Conservation (phyloP, 2,329 filamentous ascomycete species). For the Tolypocladium tundrense region DNA sequence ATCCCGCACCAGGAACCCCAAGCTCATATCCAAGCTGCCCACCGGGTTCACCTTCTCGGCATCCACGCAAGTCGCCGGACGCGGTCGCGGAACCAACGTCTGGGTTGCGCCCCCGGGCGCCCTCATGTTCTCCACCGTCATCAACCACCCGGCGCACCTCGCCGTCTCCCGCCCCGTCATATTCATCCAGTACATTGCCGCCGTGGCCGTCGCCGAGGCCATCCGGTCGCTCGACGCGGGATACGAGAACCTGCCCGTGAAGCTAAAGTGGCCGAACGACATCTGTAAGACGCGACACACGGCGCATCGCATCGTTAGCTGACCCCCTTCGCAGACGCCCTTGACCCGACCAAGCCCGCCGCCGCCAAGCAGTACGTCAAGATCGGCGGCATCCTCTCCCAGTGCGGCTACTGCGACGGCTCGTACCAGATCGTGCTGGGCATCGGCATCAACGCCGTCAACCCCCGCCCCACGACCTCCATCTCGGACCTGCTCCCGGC, state of each 20-base stretch:
- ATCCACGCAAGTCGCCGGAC: constrained; percentile 76
- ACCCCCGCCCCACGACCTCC: constrained; percentile 77
- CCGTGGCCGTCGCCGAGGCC: constrained; percentile 76
- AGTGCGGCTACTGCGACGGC: constrained; percentile 67
- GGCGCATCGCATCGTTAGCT: neutral
- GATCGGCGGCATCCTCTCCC: constrained; percentile 86
- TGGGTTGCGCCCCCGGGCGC: constrained; percentile 87
- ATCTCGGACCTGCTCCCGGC: constrained; percentile 61
- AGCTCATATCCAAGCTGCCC: constrained; percentile 64
- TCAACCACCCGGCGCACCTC: constrained; percentile 71
- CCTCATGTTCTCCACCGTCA: constrained; percentile 78
- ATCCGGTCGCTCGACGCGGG: constrained; percentile 69
- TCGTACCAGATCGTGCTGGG: constrained; percentile 81
- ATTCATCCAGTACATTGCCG: constrained; percentile 88
- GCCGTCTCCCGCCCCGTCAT: constrained; percentile 68
- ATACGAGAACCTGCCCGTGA: constrained; percentile 67
- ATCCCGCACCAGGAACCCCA: constrained; percentile 51
- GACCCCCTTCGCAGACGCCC: constrained; percentile 38
- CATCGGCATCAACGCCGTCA: constrained; percentile 77
- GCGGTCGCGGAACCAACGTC: constrained; percentile 83
- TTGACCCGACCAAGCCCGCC: constrained; percentile 47
- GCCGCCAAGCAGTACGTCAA: constrained; percentile 59
- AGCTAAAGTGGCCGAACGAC: constrained; percentile 97
- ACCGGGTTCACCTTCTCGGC: constrained; percentile 82
- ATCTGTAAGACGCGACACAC: constrained; percentile 45